Conservation (phyloP, 2,329 filamentous ascomycete species). For the Phyllosticta paracitricarpa region DNA sequence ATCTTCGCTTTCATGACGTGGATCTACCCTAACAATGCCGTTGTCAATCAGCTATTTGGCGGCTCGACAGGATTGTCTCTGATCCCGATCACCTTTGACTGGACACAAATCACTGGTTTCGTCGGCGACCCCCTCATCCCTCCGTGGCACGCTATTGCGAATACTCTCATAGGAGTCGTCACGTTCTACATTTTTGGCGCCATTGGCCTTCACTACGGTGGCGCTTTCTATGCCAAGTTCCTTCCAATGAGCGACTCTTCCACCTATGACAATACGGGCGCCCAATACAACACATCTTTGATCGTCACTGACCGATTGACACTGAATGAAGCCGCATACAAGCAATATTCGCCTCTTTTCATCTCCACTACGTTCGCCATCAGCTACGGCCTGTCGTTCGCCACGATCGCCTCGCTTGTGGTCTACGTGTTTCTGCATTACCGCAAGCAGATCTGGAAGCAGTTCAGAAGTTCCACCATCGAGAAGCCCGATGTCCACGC, state of each 20-base stretch:
- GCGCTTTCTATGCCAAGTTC: slow-evolving; percentile 45
- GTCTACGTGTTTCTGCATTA: slow-evolving; percentile 16
- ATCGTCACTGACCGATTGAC: slow-evolving; percentile 1
- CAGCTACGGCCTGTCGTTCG: neutral
- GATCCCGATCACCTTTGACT: slow-evolving; percentile 17
- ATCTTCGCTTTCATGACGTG: neutral
- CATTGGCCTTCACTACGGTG: slow-evolving; percentile 41
- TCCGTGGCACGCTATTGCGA: slow-evolving; percentile 49
- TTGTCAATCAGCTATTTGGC: slow-evolving; percentile 22
- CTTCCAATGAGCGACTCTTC: slow-evolving; percentile 10
- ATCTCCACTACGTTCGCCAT: slow-evolving; percentile 15
- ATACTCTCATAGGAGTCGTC: slow-evolving; percentile 29
- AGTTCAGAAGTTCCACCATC: slow-evolving; percentile 15
- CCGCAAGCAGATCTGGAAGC: slow-evolving; percentile 14
- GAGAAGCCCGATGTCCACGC: slow-evolving; percentile 21
- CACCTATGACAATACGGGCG: slow-evolving; percentile 26
- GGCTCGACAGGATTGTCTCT: slow-evolving; percentile 2
- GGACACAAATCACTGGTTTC: slow-evolving; percentile 11
- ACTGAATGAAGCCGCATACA: slow-evolving; percentile 27
- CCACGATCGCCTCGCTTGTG: slow-evolving; percentile 21
- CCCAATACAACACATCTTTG: slow-evolving; percentile 9
- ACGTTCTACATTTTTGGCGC: slow-evolving; percentile 15
- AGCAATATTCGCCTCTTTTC: slow-evolving; percentile 21
- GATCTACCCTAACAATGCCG: slow-evolving; percentile 44
- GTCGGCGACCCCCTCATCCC: slow-evolving; percentile 13